A percentile compares a stretch with the other conserved stretches of the same genome.
phyloP scores from a whole-genome alignment of 2,329 filamentous ascomycete species.

The Penicillium sp. region DNA sequence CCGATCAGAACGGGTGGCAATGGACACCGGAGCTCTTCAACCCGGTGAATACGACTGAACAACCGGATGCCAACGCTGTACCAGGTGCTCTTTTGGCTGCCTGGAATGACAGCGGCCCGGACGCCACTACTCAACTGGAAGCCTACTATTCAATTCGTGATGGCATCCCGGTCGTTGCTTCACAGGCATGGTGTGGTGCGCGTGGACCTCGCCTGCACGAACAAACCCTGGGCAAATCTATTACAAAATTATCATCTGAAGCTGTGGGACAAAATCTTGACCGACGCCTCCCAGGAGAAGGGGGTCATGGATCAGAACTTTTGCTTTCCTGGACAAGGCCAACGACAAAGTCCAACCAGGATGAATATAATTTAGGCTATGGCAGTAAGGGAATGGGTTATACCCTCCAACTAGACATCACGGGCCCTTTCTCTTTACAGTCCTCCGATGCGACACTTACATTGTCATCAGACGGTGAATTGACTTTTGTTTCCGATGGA shows the following conservation, averaged over 20 bases:
- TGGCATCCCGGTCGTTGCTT: constrained; percentile 53
- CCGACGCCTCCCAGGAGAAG: constrained; percentile 2
- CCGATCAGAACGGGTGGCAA: constrained; percentile 43
- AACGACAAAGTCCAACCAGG: constrained; percentile 32
- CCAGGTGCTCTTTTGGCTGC: constrained; percentile 52
- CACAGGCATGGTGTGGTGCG: constrained; percentile 57
- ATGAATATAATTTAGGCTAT: constrained; percentile 38
- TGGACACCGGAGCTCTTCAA: constrained; percentile 56
- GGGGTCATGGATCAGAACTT: constrained; percentile 15
- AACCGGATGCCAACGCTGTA: constrained; percentile 45
- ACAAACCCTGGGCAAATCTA: constrained; percentile 38
- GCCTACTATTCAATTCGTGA: constrained; percentile 53
- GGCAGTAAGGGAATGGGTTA: constrained; percentile 59
- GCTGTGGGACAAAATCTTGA: constrained; percentile 55
- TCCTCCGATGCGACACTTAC: constrained; percentile 47
- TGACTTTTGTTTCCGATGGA: constrained; percentile 48
- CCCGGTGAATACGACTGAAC: constrained; percentile 49
- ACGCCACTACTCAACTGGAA: constrained; percentile 53
- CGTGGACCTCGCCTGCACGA: constrained; percentile 44
- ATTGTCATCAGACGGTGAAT: constrained; percentile 35
- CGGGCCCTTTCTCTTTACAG: constrained; percentile 48
- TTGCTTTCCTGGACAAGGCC: constrained; percentile 39
- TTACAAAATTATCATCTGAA: constrained; percentile 44
- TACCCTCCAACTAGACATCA: constrained; percentile 51
- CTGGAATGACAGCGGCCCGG: constrained; percentile 58